Evolutionary conservation across 345 rosid species (phyloP), one percentile per base, ranked within the genome.

Genomic region (Salix purpurea): DNA sequence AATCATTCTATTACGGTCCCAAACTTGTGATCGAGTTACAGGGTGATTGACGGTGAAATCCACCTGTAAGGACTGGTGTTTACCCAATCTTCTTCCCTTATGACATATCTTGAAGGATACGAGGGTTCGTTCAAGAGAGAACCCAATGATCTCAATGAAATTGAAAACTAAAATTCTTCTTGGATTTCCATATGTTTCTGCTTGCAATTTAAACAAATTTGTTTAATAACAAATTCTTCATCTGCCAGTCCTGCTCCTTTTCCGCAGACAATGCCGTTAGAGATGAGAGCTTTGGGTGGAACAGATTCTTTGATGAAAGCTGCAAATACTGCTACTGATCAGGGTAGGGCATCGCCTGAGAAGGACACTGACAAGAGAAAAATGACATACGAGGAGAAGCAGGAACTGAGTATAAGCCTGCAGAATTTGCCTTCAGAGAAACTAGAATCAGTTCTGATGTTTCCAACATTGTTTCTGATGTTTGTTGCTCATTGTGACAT

Each of bases 341-440:
- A 77, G 37, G 83, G 72, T 62, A 82, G 69, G 80, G 71, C 71
- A n/a, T 70, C 73, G 81, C 87, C 87, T 37, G 81, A 85, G 77
- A 76, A 72, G 52, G 88, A 80, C 39, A 79, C 82, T 56, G 83
- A 70, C 54, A 85, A 65, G 81, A 87, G 91, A 80, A 91, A 84
- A 72, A 86, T 93, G 96, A 90, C 92, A 21, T 90, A 81, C 73
- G 96, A 89, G 46, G 98, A 96, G 91, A 96, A 91, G 87, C 92
- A 88, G 83, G 86, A 81, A 66, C 89, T 96, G 65, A 89, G 97
- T 81, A 82, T 81, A 70, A 83, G 80, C 80, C 92, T 96, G 75
- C 93, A 88, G 83, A 86, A 76, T 67, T 81, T 96, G 86, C 94
- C 99, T 71, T 90, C 91, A 1, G 97, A 93, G 46, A 86, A 90